Base-by-base conservation (phyloP, 306 rosid genomes). In the Glycine latifolia region DNA sequence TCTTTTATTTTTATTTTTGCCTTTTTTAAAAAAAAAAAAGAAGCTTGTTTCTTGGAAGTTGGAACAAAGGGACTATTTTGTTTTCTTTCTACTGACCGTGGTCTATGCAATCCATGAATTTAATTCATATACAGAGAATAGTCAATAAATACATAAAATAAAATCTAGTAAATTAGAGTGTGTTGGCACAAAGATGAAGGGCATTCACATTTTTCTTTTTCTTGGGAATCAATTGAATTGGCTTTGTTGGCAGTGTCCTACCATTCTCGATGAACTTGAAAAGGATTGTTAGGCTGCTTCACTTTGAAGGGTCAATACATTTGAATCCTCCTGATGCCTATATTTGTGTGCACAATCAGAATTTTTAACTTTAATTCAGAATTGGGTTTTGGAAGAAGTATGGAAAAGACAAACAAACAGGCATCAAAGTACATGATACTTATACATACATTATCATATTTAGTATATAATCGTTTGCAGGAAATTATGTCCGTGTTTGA, bases 31-130 rank as follows among this genome's bases (percentile, higher is more conserved):
- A 44, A 46, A 15, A 44, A 46, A 15, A 47, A 46, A 48, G 17
- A 14, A 13, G 70, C 3, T 56, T 3, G 48, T 11, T 62, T 85
- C 85, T 85, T 71, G 85, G 76, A 81, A 85, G 60, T 81, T 85
- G 83, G 26, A 81, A 77, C 15, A 72, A 46, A 71, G 85, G 76
- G 82, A 70, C 82, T 60, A 17, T 76, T 76, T 85, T 71, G 82
- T 81, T 85, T 85, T 80, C 44, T 76, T 76, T 76, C 53, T 31
- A n/a, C 48, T 26, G 67, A 74, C 17, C 79, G 46, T 0, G 81
- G 67, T 79, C 31, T 16, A 61, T 65, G 70, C 70, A 35, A 61
- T 65, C 48, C 46, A 39, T 44, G 61, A 10, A 65, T 78, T 44
- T 44, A 79, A 59, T 43, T 74, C 17, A 44, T 59, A 47, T 55